Conservation (phyloP, 2,329 filamentous ascomycete genomes). For the Microascus cirrosus region DNA sequence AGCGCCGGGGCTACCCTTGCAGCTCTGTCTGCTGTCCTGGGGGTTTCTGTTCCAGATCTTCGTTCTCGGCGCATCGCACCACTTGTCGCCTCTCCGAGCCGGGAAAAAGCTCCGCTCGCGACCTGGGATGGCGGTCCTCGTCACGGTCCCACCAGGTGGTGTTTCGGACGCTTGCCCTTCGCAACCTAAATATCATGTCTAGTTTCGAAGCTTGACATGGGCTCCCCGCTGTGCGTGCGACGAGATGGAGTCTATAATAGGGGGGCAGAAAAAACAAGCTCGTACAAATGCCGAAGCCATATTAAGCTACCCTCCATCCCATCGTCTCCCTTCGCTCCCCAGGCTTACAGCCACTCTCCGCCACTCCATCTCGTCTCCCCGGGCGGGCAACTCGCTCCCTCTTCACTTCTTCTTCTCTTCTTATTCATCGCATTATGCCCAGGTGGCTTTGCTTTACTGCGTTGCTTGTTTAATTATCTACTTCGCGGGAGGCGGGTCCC, state of each 20-base stretch:
- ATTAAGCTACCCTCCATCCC: conserved; percentile 1
- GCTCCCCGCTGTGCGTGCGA: not conserved
- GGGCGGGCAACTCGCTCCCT: not conserved
- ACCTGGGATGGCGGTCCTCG: no score
- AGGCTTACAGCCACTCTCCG: not conserved
- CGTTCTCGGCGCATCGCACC: not conserved
- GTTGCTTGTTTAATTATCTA: not conserved
- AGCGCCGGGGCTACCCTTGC: not conserved
- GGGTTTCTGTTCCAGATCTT: not conserved
- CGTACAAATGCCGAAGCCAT: not conserved
- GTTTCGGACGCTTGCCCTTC: conserved; percentile 1
- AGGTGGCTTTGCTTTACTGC: conserved; percentile 1
- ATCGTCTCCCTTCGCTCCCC: not conserved
- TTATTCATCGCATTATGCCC: not conserved
- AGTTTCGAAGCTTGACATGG: not conserved
- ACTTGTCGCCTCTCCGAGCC: not conserved
- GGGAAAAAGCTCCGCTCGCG: not conserved
- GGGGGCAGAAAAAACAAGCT: not conserved
- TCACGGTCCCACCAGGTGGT: not conserved
- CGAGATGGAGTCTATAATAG: not conserved
- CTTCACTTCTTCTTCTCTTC: not conserved
- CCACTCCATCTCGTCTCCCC: not conserved
- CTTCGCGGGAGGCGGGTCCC: conserved; percentile 1
- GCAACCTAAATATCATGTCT: not conserved
- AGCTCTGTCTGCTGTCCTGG: not conserved